These are phyloP conservation scores for Solanum pennellii DNA, from an alignment of 257 asterid species.

Conservation along the genomic window DNA sequence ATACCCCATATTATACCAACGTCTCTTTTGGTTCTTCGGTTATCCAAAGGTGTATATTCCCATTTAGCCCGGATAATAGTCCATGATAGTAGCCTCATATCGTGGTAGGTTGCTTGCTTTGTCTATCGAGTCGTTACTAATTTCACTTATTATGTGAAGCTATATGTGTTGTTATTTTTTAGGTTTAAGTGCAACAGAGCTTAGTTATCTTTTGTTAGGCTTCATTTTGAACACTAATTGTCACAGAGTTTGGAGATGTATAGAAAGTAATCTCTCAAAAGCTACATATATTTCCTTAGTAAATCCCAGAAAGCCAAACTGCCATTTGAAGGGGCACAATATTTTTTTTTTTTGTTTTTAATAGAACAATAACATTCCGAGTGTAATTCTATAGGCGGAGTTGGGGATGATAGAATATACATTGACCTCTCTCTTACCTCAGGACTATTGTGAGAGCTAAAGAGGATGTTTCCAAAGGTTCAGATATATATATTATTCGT, in stretches of 20 bases:
- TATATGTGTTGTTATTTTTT: not conserved
- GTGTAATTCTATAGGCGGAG: accelerated
- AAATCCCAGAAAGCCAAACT: not conserved
- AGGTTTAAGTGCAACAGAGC: not conserved
- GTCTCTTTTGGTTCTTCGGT: not conserved
- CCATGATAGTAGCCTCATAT: not conserved
- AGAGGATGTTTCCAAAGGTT: not conserved
- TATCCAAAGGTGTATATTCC: not conserved
- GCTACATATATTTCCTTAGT: not conserved
- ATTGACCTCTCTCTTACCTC: not conserved
- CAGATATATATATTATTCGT: not conserved
- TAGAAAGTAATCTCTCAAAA: not conserved
- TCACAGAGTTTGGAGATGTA: not conserved
- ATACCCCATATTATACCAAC: not conserved
- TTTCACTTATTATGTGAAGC: not conserved
- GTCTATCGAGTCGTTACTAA: not conserved
- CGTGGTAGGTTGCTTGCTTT: not conserved
- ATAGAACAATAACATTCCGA: no score
- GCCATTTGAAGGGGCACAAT: not conserved
- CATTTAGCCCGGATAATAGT: not conserved
- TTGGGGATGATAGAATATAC: not conserved
- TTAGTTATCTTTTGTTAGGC: not conserved
- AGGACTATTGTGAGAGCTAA: not conserved
- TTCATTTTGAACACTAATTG: not conserved
- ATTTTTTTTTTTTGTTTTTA: no score